These are phyloP conservation scores for Naematelia aurantialba DNA, from an alignment of 768 basidiomycete genomes.

Conservation along the genomic window DNA sequence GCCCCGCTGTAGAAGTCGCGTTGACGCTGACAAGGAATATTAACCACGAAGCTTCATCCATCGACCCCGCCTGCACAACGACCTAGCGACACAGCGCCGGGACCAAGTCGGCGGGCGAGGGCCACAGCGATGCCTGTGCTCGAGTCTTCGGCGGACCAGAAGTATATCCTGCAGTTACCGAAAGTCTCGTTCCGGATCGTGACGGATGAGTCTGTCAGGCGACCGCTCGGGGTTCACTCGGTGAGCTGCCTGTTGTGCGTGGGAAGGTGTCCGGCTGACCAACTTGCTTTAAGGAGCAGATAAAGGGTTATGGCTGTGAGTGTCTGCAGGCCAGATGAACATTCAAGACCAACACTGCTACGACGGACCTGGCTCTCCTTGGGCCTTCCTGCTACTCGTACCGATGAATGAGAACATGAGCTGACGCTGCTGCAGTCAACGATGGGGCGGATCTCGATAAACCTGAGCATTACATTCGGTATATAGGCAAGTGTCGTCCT, in stretches of 20 bases:
- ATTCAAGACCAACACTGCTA: no score
- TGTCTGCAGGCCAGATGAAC: neutral
- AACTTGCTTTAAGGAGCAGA: conserved; percentile 33
- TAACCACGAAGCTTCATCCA: no score
- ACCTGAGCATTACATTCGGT: conserved; percentile 83
- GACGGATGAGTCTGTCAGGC: conserved; percentile 25
- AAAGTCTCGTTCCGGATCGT: conserved; percentile 45
- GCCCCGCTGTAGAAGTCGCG: neutral
- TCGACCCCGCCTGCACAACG: no score
- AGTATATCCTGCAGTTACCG: conserved; percentile 38
- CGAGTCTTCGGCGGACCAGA: conserved; percentile 29
- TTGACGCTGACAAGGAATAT: no score
- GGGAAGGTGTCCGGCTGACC: neutral
- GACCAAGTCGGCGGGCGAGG: neutral
- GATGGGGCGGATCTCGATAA: conserved; percentile 59
- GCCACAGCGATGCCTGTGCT: conserved; percentile 26
- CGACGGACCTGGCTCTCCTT: no score
- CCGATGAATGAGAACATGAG: no score
- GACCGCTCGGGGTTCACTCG: conserved; percentile 30
- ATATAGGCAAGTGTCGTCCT: conserved; percentile 64
- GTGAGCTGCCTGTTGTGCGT: conserved; percentile 15
- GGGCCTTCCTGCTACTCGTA: no score
- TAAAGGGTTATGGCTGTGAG: conserved; percentile 43
- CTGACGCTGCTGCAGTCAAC: conserved; percentile 26
- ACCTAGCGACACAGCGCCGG: no score